Evolutionary conservation across 2,329 filamentous ascomycete genomes (phyloP).

Genomic region (Aspergillus ochraceus): DNA sequence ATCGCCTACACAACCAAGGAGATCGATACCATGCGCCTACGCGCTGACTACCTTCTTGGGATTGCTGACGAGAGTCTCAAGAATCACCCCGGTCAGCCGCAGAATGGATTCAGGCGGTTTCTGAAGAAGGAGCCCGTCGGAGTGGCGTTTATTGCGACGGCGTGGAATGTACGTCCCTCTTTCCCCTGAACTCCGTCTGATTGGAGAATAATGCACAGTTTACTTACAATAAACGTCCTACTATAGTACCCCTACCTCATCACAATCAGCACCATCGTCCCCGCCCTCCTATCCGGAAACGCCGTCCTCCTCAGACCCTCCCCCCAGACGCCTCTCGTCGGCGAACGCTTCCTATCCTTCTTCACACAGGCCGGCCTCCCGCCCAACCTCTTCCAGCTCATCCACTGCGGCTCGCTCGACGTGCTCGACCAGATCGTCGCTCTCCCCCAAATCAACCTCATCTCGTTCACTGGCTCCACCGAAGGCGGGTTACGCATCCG

Average conservation of each 20-base stretch:
- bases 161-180: constrained; percentile 76
- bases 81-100: constrained; percentile 76
- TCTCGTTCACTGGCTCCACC: constrained; percentile 92
- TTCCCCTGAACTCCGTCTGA: not conserved
- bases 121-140: constrained; percentile 84
- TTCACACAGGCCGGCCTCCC: constrained; percentile 79
- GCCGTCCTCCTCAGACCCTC: constrained; percentile 88
- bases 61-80: constrained; percentile 74
- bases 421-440: constrained; percentile 76
- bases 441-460: constrained; percentile 69
- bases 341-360: constrained; percentile 72
- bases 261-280: constrained; percentile 82
- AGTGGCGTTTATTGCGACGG: constrained; percentile 80
- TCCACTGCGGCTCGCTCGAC: constrained; percentile 76
- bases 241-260: constrained; percentile 85
- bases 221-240: not conserved
- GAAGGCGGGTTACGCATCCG: constrained; percentile 80
- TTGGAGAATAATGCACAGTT: not conserved
- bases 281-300: constrained; percentile 84
- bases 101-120: constrained; percentile 83
- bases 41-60: constrained; percentile 79
- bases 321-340: constrained; percentile 86
- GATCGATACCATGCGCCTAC: constrained; percentile 76
- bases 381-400: constrained; percentile 77
- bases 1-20: constrained; percentile 82